These are phyloP conservation scores for Talaromyces rugulosus DNA, from an alignment of 2,329 filamentous ascomycete genomes.

Conservation along the genomic window DNA sequence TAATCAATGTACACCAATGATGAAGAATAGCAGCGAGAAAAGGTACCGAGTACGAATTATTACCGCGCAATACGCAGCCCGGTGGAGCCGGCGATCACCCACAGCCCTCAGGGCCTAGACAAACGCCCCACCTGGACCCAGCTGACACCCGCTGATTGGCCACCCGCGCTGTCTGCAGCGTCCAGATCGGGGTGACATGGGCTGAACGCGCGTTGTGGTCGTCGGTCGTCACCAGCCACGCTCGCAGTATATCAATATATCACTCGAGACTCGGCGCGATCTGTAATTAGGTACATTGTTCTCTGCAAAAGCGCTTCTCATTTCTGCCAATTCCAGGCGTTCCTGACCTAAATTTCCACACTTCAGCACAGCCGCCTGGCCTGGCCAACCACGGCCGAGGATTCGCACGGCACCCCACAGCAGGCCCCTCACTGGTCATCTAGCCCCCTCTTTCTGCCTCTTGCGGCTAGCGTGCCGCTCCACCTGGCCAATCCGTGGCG, in stretches of 20 bases:
- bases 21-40: not conserved
- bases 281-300: not conserved
- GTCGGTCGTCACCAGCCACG: not conserved
- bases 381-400: constrained; percentile 9
- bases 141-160: not conserved
- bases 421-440: constrained; percentile 8
- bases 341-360: not conserved
- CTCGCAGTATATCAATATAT: not conserved
- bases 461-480: not conserved
- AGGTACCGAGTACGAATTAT: not conserved
- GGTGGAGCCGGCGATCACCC: not conserved
- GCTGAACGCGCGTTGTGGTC: not conserved
- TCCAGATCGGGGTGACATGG: not conserved
- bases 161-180: not conserved
- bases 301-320: not conserved
- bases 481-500: not conserved
- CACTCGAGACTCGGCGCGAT: not conserved
- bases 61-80: not conserved
- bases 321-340: not conserved
- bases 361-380: not conserved
- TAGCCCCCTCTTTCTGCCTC: not conserved
- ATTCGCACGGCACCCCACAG: not conserved
- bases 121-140: not conserved
- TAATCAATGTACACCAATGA: no score
- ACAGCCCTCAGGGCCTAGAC: not conserved